Base-by-base conservation (phyloP, 257 asterid genomes). In the Nicotiana undulata region DNA sequence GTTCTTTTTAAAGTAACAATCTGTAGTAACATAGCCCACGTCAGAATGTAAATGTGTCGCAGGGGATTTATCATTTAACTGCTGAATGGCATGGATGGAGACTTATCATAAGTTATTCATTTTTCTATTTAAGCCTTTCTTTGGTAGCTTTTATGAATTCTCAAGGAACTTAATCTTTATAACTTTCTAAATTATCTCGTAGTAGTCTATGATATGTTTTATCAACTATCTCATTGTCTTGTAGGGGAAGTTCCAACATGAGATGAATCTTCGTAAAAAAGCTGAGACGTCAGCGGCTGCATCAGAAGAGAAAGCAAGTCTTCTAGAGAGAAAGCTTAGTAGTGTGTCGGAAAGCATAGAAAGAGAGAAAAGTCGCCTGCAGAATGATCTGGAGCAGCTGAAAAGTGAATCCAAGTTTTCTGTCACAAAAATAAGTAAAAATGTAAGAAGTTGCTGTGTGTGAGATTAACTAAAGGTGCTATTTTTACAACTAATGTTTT, bases 361-460 rank as follows among this genome's bases (percentile, higher is more conserved):
- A 70, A 90, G 96, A 84, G 98, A 91, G 87, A 96, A 88, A 80
- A 86, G 18, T 40, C 93, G 85, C 83, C 93, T 96, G 65, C 92
- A 88, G 82, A 89, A 87, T 88, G 98, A 96, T 79, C 97, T 96
- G 85, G 90, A 61, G 75, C 92, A 90, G 83, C 85, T 92, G 88
- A 91, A 87, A 89, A 94, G 87, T 86, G 99, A 94, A 86, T 90
- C 99, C 61, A 90, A 91, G 87, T 84, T 91, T 74, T 92, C 99
- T 31, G 79, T 89, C 82, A 85, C 95, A 80, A 90, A 88, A 89
- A 91, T 91, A 85, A 88, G 88, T 83, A 93, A 93, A 79, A 94
- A 92, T 85, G 99, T 96, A 31, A 87, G 97, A 85, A 76, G 81
- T 66, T 56, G 12, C 13, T 37, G 15, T 28, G n/a, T 20, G 59